Percentiles rank a stretch among this genome's conserved stretches.
phyloP scores from a whole-genome alignment of 1,139 yeast species.

The Geotrichum siamense region DNA sequence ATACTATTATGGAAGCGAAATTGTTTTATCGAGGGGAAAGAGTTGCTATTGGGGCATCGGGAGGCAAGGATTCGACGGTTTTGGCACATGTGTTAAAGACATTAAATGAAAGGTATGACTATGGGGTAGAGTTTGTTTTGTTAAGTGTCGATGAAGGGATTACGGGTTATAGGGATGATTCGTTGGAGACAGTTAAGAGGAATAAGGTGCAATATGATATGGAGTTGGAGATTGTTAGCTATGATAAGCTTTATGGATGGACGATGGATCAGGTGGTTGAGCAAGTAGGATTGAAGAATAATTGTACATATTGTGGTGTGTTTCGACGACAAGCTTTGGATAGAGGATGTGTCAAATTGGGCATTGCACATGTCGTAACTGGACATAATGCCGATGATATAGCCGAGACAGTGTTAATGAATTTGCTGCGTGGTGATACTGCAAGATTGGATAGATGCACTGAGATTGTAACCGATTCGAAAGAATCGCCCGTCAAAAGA shows the following conservation, averaged over 20 bases:
- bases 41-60: constrained; percentile 97
- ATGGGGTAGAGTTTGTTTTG: constrained; percentile 75
- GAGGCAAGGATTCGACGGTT: constrained; percentile 97
- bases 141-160: constrained; percentile 95
- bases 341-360: constrained; percentile 87
- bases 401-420: constrained; percentile 98
- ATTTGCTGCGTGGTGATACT: constrained; percentile 88
- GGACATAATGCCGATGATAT: constrained; percentile 99
- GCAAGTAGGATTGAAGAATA: constrained; percentile 87
- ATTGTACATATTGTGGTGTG: constrained; percentile 98
- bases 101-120: constrained; percentile 77
- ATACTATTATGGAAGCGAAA: constrained; percentile 65
- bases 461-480: constrained; percentile 71
- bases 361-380: constrained; percentile 85
- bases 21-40: constrained; percentile 74
- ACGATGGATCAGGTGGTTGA: constrained; percentile 97
- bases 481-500: constrained; percentile 53
- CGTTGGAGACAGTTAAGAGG: constrained; percentile 91
- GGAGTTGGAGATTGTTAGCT: constrained; percentile 86
- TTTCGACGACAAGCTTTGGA: constrained; percentile 93
- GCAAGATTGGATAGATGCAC: constrained; percentile 91
- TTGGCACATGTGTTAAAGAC: constrained; percentile 82
- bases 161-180: constrained; percentile 93
- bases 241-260: constrained; percentile 85
- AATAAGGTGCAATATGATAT: constrained; percentile 82